A percentile compares a stretch with the other conserved stretches of the same genome.
Evolutionary conservation across 2,329 filamentous ascomycete species (phyloP).

Genomic region (Paracamarosporium sp.): DNA sequence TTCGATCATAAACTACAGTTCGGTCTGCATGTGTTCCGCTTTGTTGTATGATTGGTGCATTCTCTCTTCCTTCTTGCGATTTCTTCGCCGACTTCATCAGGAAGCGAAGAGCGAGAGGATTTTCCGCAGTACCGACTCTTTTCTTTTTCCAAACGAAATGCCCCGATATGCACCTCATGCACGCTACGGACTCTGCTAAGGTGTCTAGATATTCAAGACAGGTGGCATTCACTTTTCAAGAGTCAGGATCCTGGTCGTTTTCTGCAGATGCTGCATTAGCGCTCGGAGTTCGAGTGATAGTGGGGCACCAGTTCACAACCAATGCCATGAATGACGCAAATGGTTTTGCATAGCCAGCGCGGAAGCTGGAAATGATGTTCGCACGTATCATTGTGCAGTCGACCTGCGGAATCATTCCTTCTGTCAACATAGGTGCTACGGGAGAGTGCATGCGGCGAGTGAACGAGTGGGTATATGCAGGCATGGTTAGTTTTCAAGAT

Average conservation of each 20-base stretch:
- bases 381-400: background rate
- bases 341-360: background rate
- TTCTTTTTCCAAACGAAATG: background rate
- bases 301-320: background rate
- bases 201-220: background rate
- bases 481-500: background rate
- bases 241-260: background rate
- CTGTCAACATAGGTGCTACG: background rate
- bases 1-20: background rate
- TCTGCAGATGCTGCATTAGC: constrained; percentile 1
- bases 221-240: background rate
- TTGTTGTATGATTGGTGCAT: too few species aligned
- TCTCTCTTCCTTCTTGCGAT: background rate
- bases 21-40: too few species aligned
- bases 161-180: background rate
- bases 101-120: background rate
- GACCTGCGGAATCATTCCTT: background rate
- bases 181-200: background rate
- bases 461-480: background rate
- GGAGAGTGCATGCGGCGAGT: background rate
- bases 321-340: constrained; percentile 5
- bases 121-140: background rate
- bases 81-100: background rate
- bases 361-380: background rate
- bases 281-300: constrained; percentile 1